Conservation (phyloP, 345 rosid genomes). For the Atalantia buxifolia region DNA sequence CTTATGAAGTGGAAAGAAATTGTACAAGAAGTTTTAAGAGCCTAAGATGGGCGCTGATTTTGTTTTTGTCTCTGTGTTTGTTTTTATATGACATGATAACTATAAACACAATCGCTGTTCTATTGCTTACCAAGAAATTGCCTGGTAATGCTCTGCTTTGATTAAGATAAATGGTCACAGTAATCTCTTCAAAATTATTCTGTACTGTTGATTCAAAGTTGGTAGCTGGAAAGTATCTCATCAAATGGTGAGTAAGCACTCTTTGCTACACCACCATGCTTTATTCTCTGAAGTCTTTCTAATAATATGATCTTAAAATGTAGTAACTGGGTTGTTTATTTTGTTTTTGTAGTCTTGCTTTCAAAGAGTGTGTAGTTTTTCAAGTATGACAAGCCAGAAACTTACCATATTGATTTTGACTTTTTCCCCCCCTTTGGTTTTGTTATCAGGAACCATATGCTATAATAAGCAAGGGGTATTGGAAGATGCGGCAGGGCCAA, state of each 20-base stretch:
- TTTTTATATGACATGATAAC: background rate
- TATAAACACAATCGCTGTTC: background rate
- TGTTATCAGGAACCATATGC: background rate
- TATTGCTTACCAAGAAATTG: background rate
- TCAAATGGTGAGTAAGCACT: background rate
- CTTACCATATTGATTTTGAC: background rate
- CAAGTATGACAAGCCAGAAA: background rate
- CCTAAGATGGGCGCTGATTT: background rate
- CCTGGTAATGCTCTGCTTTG: background rate
- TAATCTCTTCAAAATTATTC: background rate
- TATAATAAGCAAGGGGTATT: conserved; percentile 12
- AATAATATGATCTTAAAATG: background rate
- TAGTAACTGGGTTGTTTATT: background rate
- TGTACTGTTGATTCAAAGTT: background rate
- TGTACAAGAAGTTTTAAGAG: background rate
- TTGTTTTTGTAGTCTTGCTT: background rate
- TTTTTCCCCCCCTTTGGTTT: background rate
- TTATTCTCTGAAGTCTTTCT: background rate
- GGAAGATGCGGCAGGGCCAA: conserved; percentile 5
- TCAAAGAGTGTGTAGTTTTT: background rate
- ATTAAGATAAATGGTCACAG: background rate
- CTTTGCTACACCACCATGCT: background rate
- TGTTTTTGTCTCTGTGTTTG: background rate
- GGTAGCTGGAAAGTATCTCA: background rate
- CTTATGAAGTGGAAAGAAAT: background rate